phyloP scores from a whole-genome alignment of 495 filamentous ascomycete species.

The Penicillium nucicola region DNA sequence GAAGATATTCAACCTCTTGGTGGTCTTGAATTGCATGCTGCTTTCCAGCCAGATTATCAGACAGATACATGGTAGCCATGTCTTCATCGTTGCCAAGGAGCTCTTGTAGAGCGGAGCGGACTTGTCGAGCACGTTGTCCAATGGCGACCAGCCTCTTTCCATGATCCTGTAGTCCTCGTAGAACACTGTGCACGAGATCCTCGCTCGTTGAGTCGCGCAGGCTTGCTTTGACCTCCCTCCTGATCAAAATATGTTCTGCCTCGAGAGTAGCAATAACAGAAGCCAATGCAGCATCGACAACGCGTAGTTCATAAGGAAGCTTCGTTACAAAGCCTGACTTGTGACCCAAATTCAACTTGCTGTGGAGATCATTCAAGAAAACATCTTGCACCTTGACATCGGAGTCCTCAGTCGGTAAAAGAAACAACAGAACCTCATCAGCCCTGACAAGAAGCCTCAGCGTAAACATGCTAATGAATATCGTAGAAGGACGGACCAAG shows the following conservation, averaged over 20 bases:
- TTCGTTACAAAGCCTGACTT: constrained; percentile 42
- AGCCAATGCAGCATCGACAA: constrained; percentile 77
- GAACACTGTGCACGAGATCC: constrained; percentile 13
- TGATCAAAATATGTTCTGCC: constrained; percentile 24
- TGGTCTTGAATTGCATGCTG: constrained; percentile 26
- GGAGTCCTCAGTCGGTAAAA: constrained; percentile 8
- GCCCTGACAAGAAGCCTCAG: constrained; percentile 27
- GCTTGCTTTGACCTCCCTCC: constrained; percentile 12
- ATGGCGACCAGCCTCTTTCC: constrained; percentile 21
- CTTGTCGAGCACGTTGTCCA: constrained; percentile 27
- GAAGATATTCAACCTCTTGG: constrained; percentile 34
- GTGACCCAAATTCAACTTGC: constrained; percentile 55
- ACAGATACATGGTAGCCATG: constrained; percentile 42
- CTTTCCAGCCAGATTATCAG: constrained; percentile 32
- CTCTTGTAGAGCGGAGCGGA: constrained; percentile 26
- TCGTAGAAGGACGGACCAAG: constrained; percentile 24
- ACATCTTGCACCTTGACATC: constrained; percentile 21
- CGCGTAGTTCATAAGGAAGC: constrained; percentile 69
- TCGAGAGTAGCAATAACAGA: constrained; percentile 44
- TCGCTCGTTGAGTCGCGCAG: constrained; percentile 22
- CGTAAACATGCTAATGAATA: constrained; percentile 30
- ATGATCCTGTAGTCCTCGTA: constrained; percentile 19
- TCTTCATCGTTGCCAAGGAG: constrained; percentile 30
- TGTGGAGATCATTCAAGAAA: constrained; percentile 43
- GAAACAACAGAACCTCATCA: constrained; percentile 24